Conservation (phyloP, 495 filamentous ascomycete genomes). For the Talaromyces borbonicus region DNA sequence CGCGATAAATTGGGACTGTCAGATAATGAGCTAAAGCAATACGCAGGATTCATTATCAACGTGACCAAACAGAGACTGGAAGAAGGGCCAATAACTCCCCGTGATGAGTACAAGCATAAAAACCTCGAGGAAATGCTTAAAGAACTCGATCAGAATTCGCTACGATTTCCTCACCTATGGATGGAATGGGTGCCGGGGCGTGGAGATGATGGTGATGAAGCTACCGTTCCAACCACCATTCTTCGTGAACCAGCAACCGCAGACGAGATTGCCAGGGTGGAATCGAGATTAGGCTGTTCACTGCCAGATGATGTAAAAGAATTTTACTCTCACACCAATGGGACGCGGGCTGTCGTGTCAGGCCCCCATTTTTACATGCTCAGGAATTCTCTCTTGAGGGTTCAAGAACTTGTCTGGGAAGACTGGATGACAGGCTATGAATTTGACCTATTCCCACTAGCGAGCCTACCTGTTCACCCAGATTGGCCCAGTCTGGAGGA, state of each 20-base stretch:
- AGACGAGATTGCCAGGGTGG: neutral
- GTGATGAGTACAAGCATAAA: neutral
- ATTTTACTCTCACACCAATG: constrained; percentile 1
- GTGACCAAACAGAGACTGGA: constrained; percentile 3
- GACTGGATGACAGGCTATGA: neutral
- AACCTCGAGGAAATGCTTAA: constrained; percentile 1
- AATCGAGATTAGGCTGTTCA: neutral
- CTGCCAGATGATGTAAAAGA: constrained; percentile 5
- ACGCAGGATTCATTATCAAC: neutral
- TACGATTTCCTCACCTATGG: neutral
- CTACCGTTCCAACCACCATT: neutral
- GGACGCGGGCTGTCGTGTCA: neutral
- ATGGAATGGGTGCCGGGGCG: neutral
- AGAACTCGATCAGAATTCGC: constrained; percentile 1
- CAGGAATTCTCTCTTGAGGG: neutral
- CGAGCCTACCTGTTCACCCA: neutral
- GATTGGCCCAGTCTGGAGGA: neutral
- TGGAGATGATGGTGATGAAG: neutral
- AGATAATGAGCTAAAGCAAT: neutral
- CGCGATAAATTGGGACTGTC: neutral
- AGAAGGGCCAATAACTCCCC: neutral
- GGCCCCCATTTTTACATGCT: neutral
- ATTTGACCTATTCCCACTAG: neutral
- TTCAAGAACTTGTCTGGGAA: neutral
- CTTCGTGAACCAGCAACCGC: neutral